Base-by-base conservation (phyloP, 2,329 filamentous ascomycete species). In the Cladosporium sp. region DNA sequence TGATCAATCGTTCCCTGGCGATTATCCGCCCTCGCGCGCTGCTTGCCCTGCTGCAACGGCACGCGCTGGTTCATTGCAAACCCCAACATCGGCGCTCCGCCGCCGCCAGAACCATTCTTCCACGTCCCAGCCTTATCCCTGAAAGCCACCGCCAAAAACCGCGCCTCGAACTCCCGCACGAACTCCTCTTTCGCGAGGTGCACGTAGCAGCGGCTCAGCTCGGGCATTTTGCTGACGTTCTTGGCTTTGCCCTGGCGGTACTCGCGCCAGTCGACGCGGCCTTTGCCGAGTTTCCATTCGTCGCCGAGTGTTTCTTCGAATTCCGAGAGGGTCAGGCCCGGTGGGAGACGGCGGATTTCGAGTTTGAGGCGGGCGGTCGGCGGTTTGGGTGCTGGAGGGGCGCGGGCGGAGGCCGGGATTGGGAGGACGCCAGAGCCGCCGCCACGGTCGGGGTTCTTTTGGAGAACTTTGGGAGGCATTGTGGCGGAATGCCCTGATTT, bases 1-100 rank as follows among this genome's bases (percentile, higher is more conserved):
- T 97, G 93, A 73, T 99, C 95, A 70, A 99, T 98, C 3, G 93
- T 97, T 62, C 94, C 95, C 76, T 97, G 92, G 16, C 93, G 89
- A 62, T 88, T 88, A 81, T 99, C 95, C 63, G 88, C 86, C 36
- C 92, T 54, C 28, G 46, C 28, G 5, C 59, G 88, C 58, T 87
- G 86, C 76, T 91, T 92, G 39, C 86, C 66, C 86, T 87, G 60
- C 86, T 87, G 60, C 43, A 74, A 48, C 1, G 94, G 92, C 1
- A 92, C 86, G 73, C 93, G 93, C 70, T 92, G 91, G 79, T 93
- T 96, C 0, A 90, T 86, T 21, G 93, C 88, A 73, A 91, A 91
- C 73, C 97, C 93, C 58, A 97, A 82, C 5, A 86, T 85, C 0
- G 95, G 93, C 1, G 91, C 91, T 32, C 51, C 51, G 97, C 85